Evolutionary conservation across 441 rosid species (phyloP).

Genomic region (Pelargonium hybrid): DNA sequence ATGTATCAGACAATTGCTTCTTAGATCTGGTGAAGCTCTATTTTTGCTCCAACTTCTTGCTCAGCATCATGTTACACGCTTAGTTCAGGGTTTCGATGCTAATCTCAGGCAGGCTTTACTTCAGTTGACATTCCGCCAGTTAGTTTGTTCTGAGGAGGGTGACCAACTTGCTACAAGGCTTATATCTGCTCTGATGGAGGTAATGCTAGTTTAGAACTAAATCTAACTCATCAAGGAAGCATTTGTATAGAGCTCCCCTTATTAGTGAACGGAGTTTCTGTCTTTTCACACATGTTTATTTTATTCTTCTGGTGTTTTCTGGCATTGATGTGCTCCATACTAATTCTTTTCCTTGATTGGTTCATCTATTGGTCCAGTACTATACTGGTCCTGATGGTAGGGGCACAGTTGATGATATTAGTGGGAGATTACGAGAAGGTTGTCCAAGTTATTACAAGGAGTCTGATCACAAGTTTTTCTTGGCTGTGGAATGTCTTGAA

Average conservation of each 20-base stretch:
- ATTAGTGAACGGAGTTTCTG: neutral
- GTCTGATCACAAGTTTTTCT: constrained; percentile 89
- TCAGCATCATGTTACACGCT: constrained; percentile 71
- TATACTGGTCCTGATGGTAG: constrained; percentile 95
- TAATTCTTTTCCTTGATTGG: constrained; percentile 16
- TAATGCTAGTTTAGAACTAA: constrained; percentile 26
- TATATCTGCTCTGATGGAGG: constrained; percentile 86
- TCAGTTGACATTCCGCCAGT: constrained; percentile 80
- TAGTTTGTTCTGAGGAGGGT: constrained; percentile 95
- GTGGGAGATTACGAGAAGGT: constrained; percentile 72
- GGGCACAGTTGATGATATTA: constrained; percentile 89
- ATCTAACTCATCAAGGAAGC: neutral
- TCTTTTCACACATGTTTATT: constrained; percentile 5
- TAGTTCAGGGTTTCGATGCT: constrained; percentile 77
- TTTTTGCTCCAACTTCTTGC: constrained; percentile 85
- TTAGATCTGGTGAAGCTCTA: constrained; percentile 91
- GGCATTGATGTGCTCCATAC: constrained; percentile 11
- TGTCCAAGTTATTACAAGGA: constrained; percentile 97
- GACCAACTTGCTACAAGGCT: constrained; percentile 79
- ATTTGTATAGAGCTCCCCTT: constrained; percentile 8
- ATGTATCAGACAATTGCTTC: constrained; percentile 87
- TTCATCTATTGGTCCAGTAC: constrained; percentile 42
- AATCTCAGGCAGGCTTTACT: constrained; percentile 45
- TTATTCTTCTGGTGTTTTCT: constrained; percentile 4
- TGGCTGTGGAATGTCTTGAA: constrained; percentile 95